These are phyloP conservation scores for Phaeosphaeria sp. DNA, from an alignment of 2,329 filamentous ascomycete genomes.

Conservation along the genomic window DNA sequence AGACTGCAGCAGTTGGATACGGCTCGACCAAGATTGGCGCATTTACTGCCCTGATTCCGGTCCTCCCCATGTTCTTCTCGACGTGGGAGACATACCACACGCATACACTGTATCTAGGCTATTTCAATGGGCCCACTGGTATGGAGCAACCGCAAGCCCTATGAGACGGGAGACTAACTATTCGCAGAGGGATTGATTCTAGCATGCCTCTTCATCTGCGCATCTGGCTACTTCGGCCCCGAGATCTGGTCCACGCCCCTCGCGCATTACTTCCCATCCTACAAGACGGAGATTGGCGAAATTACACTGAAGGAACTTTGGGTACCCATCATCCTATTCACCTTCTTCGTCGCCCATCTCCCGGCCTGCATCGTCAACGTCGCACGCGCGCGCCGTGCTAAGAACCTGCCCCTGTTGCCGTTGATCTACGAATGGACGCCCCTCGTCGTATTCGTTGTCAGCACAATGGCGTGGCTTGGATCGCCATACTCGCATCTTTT, in stretches of 20 bases:
- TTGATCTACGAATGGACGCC: constrained; percentile 95
- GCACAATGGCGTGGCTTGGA: constrained; percentile 83
- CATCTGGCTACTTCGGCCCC: constrained; percentile 87
- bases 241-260: constrained; percentile 84
- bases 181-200: constrained; percentile 81
- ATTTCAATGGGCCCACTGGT: constrained; percentile 92
- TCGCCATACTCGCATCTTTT: constrained; percentile 86
- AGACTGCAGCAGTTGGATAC: constrained; percentile 91
- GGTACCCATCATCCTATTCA: constrained; percentile 65
- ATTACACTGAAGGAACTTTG: constrained; percentile 86
- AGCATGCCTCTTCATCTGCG: constrained; percentile 82
- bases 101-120: constrained; percentile 76
- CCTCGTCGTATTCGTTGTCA: constrained; percentile 79
- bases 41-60: constrained; percentile 89
- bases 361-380: constrained; percentile 93
- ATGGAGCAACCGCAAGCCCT: constrained; percentile 2
- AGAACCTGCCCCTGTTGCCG: constrained; percentile 76
- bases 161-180: constrained; percentile 17
- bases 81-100: constrained; percentile 55
- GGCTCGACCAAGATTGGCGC: constrained; percentile 84
- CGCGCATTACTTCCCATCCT: constrained; percentile 57
- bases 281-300: constrained; percentile 67
- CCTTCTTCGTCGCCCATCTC: constrained; percentile 68
- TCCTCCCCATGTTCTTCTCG: constrained; percentile 98
- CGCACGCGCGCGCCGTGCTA: constrained; percentile 72